phyloP scores from a whole-genome alignment of 2,329 filamentous ascomycete species.

The Oidium heveae region DNA sequence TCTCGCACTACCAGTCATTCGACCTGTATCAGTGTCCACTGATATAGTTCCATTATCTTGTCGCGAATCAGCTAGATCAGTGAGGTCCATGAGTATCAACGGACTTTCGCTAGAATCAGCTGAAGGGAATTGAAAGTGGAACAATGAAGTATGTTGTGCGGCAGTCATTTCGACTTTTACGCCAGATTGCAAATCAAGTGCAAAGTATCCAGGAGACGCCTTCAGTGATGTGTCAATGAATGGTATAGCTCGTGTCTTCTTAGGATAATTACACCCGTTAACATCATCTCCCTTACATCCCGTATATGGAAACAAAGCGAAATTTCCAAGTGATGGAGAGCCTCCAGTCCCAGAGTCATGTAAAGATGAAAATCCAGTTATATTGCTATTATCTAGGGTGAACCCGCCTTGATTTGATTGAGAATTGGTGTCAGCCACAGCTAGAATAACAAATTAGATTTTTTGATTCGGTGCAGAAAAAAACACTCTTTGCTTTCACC shows the following conservation, averaged over 20 bases:
- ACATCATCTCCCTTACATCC: conserved; percentile 35
- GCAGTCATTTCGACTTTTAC: conserved; percentile 42
- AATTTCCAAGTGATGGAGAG: conserved; percentile 41
- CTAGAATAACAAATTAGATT: conserved; percentile 15
- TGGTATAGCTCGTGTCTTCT: conserved; percentile 19
- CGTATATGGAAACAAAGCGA: conserved; percentile 43
- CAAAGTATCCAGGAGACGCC: conserved; percentile 39
- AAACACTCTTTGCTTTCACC: background rate
- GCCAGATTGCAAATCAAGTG: conserved; percentile 29
- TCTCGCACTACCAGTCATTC: conserved; percentile 34
- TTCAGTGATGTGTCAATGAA: conserved; percentile 22
- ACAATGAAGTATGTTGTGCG: conserved; percentile 38
- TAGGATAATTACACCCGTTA: conserved; percentile 34
- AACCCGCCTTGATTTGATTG: conserved; percentile 31
- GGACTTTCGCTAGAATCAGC: conserved; percentile 21
- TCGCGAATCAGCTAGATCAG: conserved; percentile 31
- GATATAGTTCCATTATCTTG: conserved; percentile 29
- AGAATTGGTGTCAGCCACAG: conserved; percentile 23
- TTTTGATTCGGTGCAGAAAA: background rate
- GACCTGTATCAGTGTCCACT: conserved; percentile 28
- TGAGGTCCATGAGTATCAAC: conserved; percentile 38
- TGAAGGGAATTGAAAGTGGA: conserved; percentile 34
- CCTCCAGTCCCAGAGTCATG: conserved; percentile 23
- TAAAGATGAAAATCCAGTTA: conserved; percentile 14
- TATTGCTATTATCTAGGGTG: conserved; percentile 20